Evolutionary conservation across 2,329 filamentous ascomycete species (phyloP), one percentile per base, ranked within the genome.

Genomic region (Cytospora leucostoma): DNA sequence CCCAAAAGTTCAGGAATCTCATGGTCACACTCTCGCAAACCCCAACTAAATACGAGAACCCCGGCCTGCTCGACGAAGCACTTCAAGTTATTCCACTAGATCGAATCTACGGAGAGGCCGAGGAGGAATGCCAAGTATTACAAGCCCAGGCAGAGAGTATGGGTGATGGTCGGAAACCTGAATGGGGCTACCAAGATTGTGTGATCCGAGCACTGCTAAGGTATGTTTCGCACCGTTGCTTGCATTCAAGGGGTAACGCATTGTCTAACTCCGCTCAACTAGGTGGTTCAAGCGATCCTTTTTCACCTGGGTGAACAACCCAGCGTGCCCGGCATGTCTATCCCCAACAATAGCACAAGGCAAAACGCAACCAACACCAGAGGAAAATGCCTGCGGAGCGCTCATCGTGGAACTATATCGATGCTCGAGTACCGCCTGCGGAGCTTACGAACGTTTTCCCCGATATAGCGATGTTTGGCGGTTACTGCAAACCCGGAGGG

Each of bases 151-250:
- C 94, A 37, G 90, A 90, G 73, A 96, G 92, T 69, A 88, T 97
- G 79, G 91, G 91, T 21, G 87, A 90, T 62, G 91, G 88, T 61
- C 84, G 87, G 68, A 90, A 90, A 74, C 86, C 93, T 1, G 90
- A 93, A 79, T 98, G 94, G 94, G 94, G 93, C 63, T 97, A 98
- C 74, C 94, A 98, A 76, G 95, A 99, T 78, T 99, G 94, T 75
- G 92, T 97, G 61, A 90, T 98, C 72, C 86, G 91, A 68, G 92
- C 94, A 65, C 81, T 98, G 67, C 81, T 98, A 72, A 89, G 88
- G 90, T 93, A 80, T 70, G 87, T 78, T 55, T 47, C 37, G 34
- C 17, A 32, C 49, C 11, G 13, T 57, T n/a, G 15, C 35, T 27
- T 47, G 17, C 13, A 19, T 67, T 44, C 15, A n/a, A 56, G 68